Conservation (phyloP, 305 asterid genomes). For the Andrographis paniculata region DNA sequence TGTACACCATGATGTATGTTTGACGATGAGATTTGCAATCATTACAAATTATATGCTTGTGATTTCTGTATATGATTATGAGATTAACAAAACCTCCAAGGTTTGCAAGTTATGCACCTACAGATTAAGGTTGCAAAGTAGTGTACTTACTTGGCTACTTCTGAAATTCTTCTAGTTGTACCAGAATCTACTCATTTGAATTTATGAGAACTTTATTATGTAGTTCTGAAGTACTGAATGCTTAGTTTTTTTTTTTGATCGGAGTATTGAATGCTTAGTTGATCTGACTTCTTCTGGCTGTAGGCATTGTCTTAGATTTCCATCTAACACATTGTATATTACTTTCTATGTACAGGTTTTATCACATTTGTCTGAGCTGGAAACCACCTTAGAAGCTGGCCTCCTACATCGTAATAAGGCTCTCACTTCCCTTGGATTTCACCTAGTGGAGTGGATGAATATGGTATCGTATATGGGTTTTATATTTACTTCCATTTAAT, state of each 20-base stretch:
- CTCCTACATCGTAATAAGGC: conserved; percentile 71
- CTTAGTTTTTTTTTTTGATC: conserved; percentile 8
- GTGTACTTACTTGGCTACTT: too few relatives aligned
- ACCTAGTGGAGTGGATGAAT: conserved; percentile 78
- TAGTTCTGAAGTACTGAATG: conserved; percentile 6
- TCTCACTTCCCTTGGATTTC: conserved; percentile 68
- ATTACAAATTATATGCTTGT: too few relatives aligned
- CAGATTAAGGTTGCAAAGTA: too few relatives aligned
- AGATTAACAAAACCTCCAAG: too few relatives aligned
- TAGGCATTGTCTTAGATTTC: conserved; percentile 6
- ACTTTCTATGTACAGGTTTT: conserved; percentile 48
- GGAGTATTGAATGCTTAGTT: too few relatives aligned
- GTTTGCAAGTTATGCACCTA: too few relatives aligned
- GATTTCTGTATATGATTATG: too few relatives aligned
- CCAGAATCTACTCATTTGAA: background rate
- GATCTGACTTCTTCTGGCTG: background rate
- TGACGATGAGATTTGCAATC: too few relatives aligned
- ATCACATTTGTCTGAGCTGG: conserved; percentile 83
- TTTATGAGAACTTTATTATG: conserved; percentile 8
- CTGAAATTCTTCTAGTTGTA: conserved; percentile 4
- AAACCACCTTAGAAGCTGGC: conserved; percentile 91
- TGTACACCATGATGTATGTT: too few relatives aligned
- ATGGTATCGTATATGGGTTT: conserved; percentile 40
- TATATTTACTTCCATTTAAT: conserved; percentile 8
- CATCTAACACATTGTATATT: conserved; percentile 11